Conservation (phyloP, 148 eudicot genomes). For the Rhododendron ferrugineum region DNA sequence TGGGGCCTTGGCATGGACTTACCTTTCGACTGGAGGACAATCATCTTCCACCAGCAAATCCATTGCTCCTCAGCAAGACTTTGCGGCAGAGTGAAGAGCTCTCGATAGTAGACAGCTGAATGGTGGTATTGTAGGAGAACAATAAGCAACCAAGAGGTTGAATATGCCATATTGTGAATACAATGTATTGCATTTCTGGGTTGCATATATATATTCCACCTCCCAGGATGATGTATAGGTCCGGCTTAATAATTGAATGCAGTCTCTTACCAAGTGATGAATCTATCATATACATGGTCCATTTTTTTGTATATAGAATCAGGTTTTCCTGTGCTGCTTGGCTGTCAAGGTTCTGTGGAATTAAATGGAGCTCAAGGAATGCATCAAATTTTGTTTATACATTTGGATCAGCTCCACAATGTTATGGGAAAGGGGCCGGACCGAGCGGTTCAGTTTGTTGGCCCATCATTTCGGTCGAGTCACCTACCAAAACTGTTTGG, state of each 20-base stretch:
- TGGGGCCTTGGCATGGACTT: slow-evolving; percentile 73
- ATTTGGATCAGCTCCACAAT: not conserved
- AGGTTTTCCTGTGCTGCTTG: not conserved
- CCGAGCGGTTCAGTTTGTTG: not conserved
- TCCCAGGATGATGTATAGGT: slow-evolving; percentile 20
- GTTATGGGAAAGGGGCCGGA: not conserved
- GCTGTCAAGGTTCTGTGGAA: not conserved
- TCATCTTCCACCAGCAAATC: slow-evolving; percentile 34
- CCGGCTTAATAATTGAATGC: not conserved
- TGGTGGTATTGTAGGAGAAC: slow-evolving; percentile 18
- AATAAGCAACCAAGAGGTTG: slow-evolving; percentile 11
- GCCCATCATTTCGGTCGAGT: not conserved
- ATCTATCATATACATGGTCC: not conserved
- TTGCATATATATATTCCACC: slow-evolving; percentile 18
- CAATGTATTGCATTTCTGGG: slow-evolving; percentile 15
- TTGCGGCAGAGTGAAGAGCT: slow-evolving; percentile 24
- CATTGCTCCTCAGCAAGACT: slow-evolving; percentile 25
- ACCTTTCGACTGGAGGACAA: slow-evolving; percentile 46
- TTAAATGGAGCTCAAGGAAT: not conserved
- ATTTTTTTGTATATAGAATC: not conserved
- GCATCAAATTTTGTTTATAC: not conserved
- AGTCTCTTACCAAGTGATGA: not conserved
- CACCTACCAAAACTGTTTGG: not conserved
- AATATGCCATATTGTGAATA: slow-evolving; percentile 22
- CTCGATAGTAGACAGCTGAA: slow-evolving; percentile 20